These are phyloP conservation scores for Epichloe aotearoae DNA, from an alignment of 2,329 filamentous ascomycete species.

Conservation along the genomic window DNA sequence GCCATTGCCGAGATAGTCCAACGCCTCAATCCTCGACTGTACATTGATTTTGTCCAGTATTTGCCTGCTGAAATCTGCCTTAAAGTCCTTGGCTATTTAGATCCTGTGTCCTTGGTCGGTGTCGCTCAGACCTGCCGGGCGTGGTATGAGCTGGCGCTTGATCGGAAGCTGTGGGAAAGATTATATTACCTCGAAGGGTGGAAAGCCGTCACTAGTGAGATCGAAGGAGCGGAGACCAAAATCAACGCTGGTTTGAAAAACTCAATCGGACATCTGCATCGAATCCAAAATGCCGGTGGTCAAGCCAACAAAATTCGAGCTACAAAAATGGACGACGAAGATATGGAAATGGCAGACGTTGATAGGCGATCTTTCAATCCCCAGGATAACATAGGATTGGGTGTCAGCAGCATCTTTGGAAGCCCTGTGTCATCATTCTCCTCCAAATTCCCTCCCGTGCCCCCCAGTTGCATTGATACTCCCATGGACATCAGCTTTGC, in stretches of 20 bases:
- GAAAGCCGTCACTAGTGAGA: slow-evolving; percentile 54
- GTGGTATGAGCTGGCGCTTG: slow-evolving; percentile 72
- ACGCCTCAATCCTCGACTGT: slow-evolving; percentile 66
- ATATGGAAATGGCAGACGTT: slow-evolving; percentile 34
- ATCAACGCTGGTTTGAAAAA: slow-evolving; percentile 32
- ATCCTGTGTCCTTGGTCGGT: slow-evolving; percentile 64
- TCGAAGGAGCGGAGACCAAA: slow-evolving; percentile 51
- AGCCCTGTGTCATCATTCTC: slow-evolving; percentile 20
- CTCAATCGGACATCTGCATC: slow-evolving; percentile 28
- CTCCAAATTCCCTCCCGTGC: slow-evolving; percentile 12
- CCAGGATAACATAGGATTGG: slow-evolving; percentile 10
- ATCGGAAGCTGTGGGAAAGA: slow-evolving; percentile 75
- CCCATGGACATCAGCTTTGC: slow-evolving; percentile 15
- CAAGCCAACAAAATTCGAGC: slow-evolving; percentile 43
- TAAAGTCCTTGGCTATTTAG: slow-evolving; percentile 76
- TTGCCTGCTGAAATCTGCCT: slow-evolving; percentile 85
- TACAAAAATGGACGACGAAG: slow-evolving; percentile 34
- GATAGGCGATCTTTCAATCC: slow-evolving; percentile 14
- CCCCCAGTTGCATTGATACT: slow-evolving; percentile 15
- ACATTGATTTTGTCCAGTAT: slow-evolving; percentile 80
- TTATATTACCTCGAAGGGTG: slow-evolving; percentile 80
- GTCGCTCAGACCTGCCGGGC: slow-evolving; percentile 66
- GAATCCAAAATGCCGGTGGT: slow-evolving; percentile 32
- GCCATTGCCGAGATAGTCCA: slow-evolving; percentile 70
- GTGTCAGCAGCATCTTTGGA: slow-evolving; percentile 21